phyloP scores from a whole-genome alignment of 73 alveolate genomes.

The Tetrahymena malaccensis region DNA sequence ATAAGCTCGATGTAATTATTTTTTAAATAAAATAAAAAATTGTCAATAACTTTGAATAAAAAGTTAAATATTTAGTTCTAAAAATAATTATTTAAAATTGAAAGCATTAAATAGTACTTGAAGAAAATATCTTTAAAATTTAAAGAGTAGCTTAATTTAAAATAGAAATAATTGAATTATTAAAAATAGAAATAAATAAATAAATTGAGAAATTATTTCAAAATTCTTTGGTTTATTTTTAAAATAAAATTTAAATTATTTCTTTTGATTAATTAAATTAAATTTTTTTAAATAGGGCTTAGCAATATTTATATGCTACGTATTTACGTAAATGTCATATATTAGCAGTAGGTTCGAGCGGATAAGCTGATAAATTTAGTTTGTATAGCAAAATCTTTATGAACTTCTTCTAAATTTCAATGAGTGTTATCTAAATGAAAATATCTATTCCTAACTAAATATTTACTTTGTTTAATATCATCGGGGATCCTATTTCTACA shows the following conservation, averaged over 20 bases:
- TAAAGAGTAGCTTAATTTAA: too few relatives aligned
- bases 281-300: neutral
- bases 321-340: neutral
- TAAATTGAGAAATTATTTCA: too few relatives aligned
- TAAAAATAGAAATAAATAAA: too few relatives aligned
- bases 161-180: too few relatives aligned
- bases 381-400: neutral
- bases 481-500: neutral
- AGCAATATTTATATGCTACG: neutral
- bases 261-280: neutral
- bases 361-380: neutral
- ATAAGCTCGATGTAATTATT: neutral
- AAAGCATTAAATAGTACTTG: too few relatives aligned
- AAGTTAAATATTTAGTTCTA: too few relatives aligned
- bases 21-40: neutral
- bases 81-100: too few relatives aligned
- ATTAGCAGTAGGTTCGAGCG: neutral
- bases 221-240: too few relatives aligned
- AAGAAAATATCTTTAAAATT: too few relatives aligned
- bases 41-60: too few relatives aligned
- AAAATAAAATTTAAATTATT: neutral
- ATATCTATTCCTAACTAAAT: neutral
- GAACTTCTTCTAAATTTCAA: neutral
- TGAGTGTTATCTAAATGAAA: neutral
- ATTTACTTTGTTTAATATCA: neutral